Percentiles rank a stretch among this genome's conserved stretches.
Conservation (phyloP, 148 eudicot genomes). For the Pharnaceum exiguum region DNA sequence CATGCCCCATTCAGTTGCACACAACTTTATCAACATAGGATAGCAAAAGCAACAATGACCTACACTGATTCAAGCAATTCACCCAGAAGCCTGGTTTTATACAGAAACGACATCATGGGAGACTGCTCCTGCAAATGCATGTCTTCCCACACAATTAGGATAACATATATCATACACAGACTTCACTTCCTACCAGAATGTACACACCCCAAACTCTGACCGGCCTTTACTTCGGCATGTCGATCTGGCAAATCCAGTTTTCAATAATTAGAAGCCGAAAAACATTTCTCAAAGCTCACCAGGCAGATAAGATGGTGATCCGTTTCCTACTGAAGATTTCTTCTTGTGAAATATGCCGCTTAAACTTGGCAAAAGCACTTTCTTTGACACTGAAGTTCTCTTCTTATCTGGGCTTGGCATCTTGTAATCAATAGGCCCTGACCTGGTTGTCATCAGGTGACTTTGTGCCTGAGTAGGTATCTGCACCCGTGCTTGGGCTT, state of each 20-base stretch:
- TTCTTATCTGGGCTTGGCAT: conserved; percentile 40
- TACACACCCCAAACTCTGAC: conserved; percentile 12
- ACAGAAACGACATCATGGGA: conserved; percentile 11
- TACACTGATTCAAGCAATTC: conserved; percentile 12
- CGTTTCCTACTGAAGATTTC: conserved; percentile 53
- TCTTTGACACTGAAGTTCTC: conserved; percentile 47
- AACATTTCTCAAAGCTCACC: conserved; percentile 35
- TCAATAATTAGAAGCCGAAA: neutral
- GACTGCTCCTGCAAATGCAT: neutral
- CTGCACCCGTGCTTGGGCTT: conserved; percentile 12
- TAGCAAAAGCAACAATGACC: neutral
- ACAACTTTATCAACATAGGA: neutral
- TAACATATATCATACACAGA: conserved; percentile 4
- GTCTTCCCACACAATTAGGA: conserved; percentile 6
- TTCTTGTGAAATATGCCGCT: conserved; percentile 70
- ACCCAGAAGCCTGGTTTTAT: conserved; percentile 7
- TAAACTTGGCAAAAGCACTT: conserved; percentile 52
- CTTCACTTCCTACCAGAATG: conserved; percentile 21
- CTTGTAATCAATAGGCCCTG: conserved; percentile 39
- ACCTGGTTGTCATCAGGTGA: conserved; percentile 24
- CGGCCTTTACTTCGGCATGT: neutral
- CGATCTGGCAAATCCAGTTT: neutral
- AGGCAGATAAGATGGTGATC: conserved; percentile 64
- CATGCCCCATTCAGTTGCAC: conserved; percentile 9
- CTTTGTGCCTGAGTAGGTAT: conserved; percentile 3